Base-by-base conservation (phyloP, 805 yeast species). In the Kluyveromyces lactis region DNA sequence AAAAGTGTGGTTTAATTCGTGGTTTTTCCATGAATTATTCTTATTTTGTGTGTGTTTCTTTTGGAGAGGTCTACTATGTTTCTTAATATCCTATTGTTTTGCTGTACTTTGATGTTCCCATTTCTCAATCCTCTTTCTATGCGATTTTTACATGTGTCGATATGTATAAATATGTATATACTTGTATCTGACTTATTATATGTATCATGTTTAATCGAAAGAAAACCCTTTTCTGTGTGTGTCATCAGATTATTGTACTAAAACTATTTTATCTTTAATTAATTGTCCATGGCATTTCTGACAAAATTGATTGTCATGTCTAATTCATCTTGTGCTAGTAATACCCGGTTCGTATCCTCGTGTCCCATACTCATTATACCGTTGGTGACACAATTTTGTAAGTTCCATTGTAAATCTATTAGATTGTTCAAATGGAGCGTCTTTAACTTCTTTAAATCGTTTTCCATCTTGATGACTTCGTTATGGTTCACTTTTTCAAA, bases 291-390 rank as follows among this genome's bases (percentile, higher is more conserved):
- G 26, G 62, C 63, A 31, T 62, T 46, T 39, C 63, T 48, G 56
- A 59, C 59, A 45, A 59, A 59, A 37, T 55, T 60, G 1, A 59
- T 61, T 2, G 62, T 59, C 36, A 57, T 62, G 31, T 57, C 61
- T 16, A 59, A 41, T 40, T 59, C 62, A 2, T 42, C 17, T 39
- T 59, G 64, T 4, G 37, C 37, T 12, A 34, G 30, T 12, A 34
- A 30, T 7, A 34, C 37, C 9, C 37, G 18, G 21, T 34, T 17
- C 10, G 33, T 30, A n/a, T 30, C 4, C 57, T 60, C 11, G 46
- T 46, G 21, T 36, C 41, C 59, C 61, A 58, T 2, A 48, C 48
- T 3, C 55, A 58, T 55, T 9, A 53, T 46, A 4, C 56, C 57
- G 38, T 59, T 60, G 31, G 53, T 50, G 18, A 53, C 52, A 40